Evolutionary conservation across 768 basidiomycete species (phyloP).

Genomic region (Trametes sanguinea): DNA sequence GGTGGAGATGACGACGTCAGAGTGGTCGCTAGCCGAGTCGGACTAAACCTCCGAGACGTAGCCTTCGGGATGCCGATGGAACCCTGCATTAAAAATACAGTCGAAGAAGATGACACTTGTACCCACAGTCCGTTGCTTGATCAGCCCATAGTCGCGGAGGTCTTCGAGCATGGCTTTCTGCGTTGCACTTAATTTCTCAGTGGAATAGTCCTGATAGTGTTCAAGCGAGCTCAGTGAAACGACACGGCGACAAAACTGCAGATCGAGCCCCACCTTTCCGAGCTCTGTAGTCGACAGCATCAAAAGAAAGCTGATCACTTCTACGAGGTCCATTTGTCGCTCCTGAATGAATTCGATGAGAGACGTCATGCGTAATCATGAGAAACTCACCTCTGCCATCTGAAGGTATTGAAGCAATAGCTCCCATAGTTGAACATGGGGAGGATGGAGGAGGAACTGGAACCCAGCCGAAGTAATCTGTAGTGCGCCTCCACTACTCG

Average conservation of each 20-base stretch:
- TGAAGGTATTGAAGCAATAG: constrained; percentile 87
- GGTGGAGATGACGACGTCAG: constrained; percentile 89
- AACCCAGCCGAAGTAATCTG: constrained; percentile 95
- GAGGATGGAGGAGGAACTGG: constrained; percentile 92
- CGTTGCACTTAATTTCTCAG: constrained; percentile 73
- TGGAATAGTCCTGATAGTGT: constrained; percentile 77
- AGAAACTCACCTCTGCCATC: constrained; percentile 66
- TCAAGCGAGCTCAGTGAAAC: neutral
- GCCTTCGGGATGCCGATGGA: constrained; percentile 42
- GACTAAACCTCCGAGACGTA: constrained; percentile 81
- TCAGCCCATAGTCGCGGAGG: constrained; percentile 90
- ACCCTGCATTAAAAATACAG: neutral
- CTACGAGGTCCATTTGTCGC: constrained; percentile 88
- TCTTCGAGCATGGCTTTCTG: constrained; percentile 90
- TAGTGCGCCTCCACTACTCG: constrained; percentile 51
- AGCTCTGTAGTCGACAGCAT: constrained; percentile 98
- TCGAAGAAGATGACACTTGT: neutral
- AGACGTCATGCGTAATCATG: constrained; percentile 3
- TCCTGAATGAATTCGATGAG: constrained; percentile 47
- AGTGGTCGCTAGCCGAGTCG: constrained; percentile 92
- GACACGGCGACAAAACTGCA: constrained; percentile 2
- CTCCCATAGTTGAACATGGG: constrained; percentile 95
- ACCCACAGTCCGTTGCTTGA: constrained; percentile 80
- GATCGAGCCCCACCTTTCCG: constrained; percentile 58
- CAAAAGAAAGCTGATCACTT: constrained; percentile 91